Conservation (phyloP, 306 rosid genomes). For the Cicer chorassanicum region DNA sequence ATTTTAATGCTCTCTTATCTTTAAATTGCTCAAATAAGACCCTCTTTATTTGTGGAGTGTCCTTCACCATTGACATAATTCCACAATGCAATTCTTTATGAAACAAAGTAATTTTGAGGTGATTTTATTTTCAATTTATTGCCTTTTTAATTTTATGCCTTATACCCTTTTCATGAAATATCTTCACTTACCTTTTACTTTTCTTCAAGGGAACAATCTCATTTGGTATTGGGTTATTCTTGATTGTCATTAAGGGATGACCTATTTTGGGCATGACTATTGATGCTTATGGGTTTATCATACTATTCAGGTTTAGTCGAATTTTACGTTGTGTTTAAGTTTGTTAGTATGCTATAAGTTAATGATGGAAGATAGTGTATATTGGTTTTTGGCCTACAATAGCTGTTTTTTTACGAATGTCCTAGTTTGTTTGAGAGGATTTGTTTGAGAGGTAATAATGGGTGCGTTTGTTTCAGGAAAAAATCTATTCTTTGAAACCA, state of each 20-base stretch:
- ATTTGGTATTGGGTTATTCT: constrained; percentile 76
- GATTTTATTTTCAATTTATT: constrained; percentile 33
- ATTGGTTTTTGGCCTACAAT: constrained; percentile 99
- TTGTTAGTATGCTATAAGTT: constrained; percentile 27
- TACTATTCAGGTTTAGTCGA: constrained; percentile 78
- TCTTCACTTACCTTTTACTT: not conserved
- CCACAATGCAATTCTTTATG: constrained; percentile 93
- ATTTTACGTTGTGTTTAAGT: not conserved
- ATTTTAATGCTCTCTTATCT: constrained; percentile 14
- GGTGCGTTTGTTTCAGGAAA: too few relatives aligned
- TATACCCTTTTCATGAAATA: constrained; percentile 18
- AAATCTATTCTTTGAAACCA: too few relatives aligned
- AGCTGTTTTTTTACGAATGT: constrained; percentile 82
- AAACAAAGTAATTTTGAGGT: constrained; percentile 92
- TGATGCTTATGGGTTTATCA: constrained; percentile 87
- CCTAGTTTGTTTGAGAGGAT: too few relatives aligned
- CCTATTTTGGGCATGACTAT: constrained; percentile 90
- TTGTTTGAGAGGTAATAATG: too few relatives aligned
- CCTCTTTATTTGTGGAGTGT: constrained; percentile 92
- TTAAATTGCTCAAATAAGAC: constrained; percentile 63
- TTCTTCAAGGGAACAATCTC: constrained; percentile 80
- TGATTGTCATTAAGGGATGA: constrained; percentile 86
- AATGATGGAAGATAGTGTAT: constrained; percentile 53
- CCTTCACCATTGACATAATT: constrained; percentile 89
- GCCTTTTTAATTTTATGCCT: constrained; percentile 9